These are phyloP conservation scores for Penicillium sp. DNA, from an alignment of 2,329 filamentous ascomycete species.

Conservation along the genomic window DNA sequence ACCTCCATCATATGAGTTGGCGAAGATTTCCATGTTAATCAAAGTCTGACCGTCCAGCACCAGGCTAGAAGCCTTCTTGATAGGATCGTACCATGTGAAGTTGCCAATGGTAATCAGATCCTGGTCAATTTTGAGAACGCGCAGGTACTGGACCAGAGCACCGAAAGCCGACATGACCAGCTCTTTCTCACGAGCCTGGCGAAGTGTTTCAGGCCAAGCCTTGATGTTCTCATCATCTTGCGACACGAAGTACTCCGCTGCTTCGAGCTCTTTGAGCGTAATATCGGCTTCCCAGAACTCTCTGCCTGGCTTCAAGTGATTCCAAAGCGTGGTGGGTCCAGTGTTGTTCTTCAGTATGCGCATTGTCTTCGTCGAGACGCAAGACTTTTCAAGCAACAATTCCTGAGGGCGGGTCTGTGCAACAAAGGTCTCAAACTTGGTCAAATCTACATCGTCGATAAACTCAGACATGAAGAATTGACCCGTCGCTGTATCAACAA, in stretches of 20 bases:
- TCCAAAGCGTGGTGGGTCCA: conserved; percentile 90
- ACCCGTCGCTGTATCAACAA: conserved; percentile 93
- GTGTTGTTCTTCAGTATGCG: conserved; percentile 97
- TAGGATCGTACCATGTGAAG: conserved; percentile 89
- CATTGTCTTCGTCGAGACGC: conserved; percentile 80
- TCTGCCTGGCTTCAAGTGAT: conserved; percentile 77
- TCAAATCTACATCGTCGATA: conserved; percentile 86
- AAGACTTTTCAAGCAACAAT: conserved; percentile 83
- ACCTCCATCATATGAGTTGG: conserved; percentile 86
- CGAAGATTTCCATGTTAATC: conserved; percentile 96
- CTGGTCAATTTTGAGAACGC: conserved; percentile 82
- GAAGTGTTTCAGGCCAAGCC: conserved; percentile 75
- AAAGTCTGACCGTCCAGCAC: conserved; percentile 94
- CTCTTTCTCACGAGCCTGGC: conserved; percentile 73
- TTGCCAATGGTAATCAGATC: conserved; percentile 86
- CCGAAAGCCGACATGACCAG: conserved; percentile 88
- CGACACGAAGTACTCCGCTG: conserved; percentile 73
- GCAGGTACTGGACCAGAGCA: conserved; percentile 82
- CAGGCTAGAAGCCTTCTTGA: conserved; percentile 83
- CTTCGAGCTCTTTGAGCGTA: conserved; percentile 77
- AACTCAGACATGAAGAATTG: conserved; percentile 95
- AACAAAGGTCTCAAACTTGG: conserved; percentile 95
- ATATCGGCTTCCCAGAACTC: conserved; percentile 91
- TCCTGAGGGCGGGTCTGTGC: conserved; percentile 90
- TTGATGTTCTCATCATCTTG: conserved; percentile 59